Conservation (phyloP, 2,329 filamentous ascomycete genomes). For the Apiospora marii region DNA sequence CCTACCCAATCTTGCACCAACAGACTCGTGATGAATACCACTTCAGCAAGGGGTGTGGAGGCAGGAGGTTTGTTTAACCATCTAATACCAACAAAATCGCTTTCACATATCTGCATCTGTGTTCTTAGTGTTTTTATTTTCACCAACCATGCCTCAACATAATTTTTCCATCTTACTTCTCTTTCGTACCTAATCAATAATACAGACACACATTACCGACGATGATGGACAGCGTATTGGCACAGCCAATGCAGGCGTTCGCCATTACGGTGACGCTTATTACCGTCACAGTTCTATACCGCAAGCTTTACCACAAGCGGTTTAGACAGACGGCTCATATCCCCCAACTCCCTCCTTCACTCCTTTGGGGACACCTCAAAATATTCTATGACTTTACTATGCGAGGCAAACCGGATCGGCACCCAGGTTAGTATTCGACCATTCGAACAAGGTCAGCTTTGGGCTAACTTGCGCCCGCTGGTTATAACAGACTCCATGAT, state of each 20-base stretch:
- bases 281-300: not conserved
- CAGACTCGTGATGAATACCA: too few relatives aligned
- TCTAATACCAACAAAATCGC: too few relatives aligned
- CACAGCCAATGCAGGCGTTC: not conserved
- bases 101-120: too few relatives aligned
- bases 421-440: not conserved
- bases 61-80: too few relatives aligned
- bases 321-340: not conserved
- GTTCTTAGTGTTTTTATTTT: too few relatives aligned
- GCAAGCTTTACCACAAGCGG: not conserved
- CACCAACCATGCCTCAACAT: too few relatives aligned
- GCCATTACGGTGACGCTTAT: not conserved
- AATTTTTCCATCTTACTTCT: too few relatives aligned
- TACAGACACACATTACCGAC: too few relatives aligned
- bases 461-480: not conserved
- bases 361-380: not conserved
- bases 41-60: too few relatives aligned
- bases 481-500: conserved; percentile 25
- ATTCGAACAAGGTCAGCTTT: not conserved
- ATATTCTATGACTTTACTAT: not conserved
- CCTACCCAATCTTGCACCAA: too few relatives aligned
- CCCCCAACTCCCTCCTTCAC: not conserved
- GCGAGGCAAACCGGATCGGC: not conserved
- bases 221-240: not conserved
- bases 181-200: too few relatives aligned